Evolutionary conservation across 345 rosid species (phyloP), one percentile per base, ranked within the genome.

Genomic region (Syzygium aromaticum): DNA sequence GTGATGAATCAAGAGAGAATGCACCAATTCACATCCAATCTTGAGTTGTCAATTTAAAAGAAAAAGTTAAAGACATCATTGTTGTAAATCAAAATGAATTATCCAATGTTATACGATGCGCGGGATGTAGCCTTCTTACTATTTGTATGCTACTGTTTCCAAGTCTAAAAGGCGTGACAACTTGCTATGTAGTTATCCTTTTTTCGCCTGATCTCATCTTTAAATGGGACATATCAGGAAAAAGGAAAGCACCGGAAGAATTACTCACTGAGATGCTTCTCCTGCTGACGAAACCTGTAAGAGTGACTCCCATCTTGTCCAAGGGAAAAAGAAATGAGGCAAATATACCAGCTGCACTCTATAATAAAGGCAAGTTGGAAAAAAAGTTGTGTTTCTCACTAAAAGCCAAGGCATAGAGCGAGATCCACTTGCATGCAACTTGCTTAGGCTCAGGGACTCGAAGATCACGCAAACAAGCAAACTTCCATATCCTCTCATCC

Each of bases 1-100:
- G 88, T 52, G 88, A 88, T 25, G 99, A 95, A 84, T 94, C 94
- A 63, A 96, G 91, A 77, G 92, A 90, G 89, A 98, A 98, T 56
- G 98, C 99, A 83, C 99, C 99, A 43, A 98, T 94, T 27, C 98
- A 90, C 96, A 96, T 94, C 99, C 99, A 98, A 87, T 96, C 99
- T 98, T 91, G 89, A 90, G 61, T 85, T 11, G 64, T 88, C 93
- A 59, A 52, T 14, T 27, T 40, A 8, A 52, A 77, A 80, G 52
- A 80, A 52, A 46, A 56, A 40, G 14, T 6, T 6, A 6, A 52
- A 77, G 49, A 78, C 51, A 27, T 40, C 49, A 56, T 77, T 43
- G 49, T 53, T 12, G 49, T 43, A 52, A 23, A 54, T 27, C 59
- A 25, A 33, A 73, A n/a, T 67, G 13, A 56, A n/a, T 19, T 40